These are phyloP conservation scores for Testicularia cyperi DNA, from an alignment of 1,284 basidiomycete species.

Conservation along the genomic window DNA sequence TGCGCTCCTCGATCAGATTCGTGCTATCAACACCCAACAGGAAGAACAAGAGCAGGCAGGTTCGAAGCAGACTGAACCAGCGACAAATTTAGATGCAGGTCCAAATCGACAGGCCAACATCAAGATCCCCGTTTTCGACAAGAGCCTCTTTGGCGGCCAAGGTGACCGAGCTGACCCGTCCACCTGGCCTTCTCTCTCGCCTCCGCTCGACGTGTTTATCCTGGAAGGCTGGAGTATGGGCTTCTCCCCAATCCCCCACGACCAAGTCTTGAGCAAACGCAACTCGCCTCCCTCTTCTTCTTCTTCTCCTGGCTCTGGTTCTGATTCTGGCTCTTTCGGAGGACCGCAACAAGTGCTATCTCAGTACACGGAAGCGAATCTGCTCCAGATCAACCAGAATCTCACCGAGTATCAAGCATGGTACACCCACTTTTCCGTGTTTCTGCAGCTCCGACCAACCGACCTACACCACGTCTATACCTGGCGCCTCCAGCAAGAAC, in stretches of 20 bases:
- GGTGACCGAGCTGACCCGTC: slow-evolving; percentile 9
- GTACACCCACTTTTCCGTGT: slow-evolving; percentile 24
- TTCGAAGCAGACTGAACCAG: too few species aligned
- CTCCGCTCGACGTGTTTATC: slow-evolving; percentile 27
- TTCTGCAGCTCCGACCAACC: slow-evolving; percentile 24
- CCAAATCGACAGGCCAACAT: background rate
- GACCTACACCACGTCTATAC: slow-evolving; percentile 28
- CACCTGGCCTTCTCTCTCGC: slow-evolving; percentile 1
- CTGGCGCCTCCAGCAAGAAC: slow-evolving; percentile 32
- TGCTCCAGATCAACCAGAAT: slow-evolving; percentile 26
- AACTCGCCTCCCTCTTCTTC: slow-evolving; percentile 1
- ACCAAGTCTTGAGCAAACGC: slow-evolving; percentile 3
- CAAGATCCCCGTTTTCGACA: slow-evolving; percentile 24
- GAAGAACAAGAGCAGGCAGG: too few species aligned
- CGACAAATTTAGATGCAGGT: too few species aligned
- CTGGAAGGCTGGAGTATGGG: slow-evolving; percentile 41
- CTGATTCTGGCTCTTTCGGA: too few species aligned
- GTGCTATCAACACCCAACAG: slow-evolving; percentile 28
- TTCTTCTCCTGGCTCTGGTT: too few species aligned
- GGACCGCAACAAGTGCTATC: too few species aligned
- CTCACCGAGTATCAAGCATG: slow-evolving; percentile 11
- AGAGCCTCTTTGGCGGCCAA: slow-evolving; percentile 20
- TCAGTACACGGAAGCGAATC: slow-evolving; percentile 7
- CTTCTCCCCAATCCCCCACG: slow-evolving; percentile 10
- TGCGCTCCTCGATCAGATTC: slow-evolving; percentile 3